Evolutionary conservation across 2,329 filamentous ascomycete genomes (phyloP), one percentile per base, ranked within the genome.

Genomic region (Colletotrichum godetiae): DNA sequence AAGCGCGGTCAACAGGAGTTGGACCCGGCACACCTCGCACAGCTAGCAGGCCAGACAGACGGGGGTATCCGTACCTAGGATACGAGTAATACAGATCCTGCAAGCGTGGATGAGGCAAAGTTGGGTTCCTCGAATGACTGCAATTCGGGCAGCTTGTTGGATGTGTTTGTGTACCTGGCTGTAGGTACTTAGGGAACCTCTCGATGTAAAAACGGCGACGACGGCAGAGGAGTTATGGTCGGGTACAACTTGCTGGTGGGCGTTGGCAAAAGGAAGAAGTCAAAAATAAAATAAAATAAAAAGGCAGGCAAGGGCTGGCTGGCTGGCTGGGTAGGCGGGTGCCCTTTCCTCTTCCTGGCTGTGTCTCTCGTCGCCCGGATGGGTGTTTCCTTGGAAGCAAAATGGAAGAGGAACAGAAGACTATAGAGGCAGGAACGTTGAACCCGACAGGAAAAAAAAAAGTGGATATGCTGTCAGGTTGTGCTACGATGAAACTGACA

Each of bases 401-500:
- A 55, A 64, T 64, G 29, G 61, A 64, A 64, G n/a, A 55, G 61
- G 49, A 52, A 53, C 61, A 64, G 61, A 64, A 64, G 29, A 35
- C 46, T 24, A 13, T 7, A 13, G 31, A 57, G 24, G 53, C 33
- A 46, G 49, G 62, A 57, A 65, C 62, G 10, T 42, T 19, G 60
- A 58, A 19, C 68, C 57, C 35, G 42, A 56, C 37, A 37, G 67
- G 46, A 61, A 56, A 37, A 64, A 55, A 35, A 64, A 37, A 29
- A 71, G 71, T 73, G 71, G 71, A 57, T 67, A 61, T 66, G 46
- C 70, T 73, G 70, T 73, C 71, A 73, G 71, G 55, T 71, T 71
- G 71, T 71, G 49, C 67, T 73, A 73, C 61, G 67, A 70, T 73
- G 71, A 73, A 73, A 73, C 71, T 73, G 67, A 66, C 71, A 71